Evolutionary conservation across 2,329 filamentous ascomycete genomes (phyloP).

Genomic region (Xylariaceae sp.): DNA sequence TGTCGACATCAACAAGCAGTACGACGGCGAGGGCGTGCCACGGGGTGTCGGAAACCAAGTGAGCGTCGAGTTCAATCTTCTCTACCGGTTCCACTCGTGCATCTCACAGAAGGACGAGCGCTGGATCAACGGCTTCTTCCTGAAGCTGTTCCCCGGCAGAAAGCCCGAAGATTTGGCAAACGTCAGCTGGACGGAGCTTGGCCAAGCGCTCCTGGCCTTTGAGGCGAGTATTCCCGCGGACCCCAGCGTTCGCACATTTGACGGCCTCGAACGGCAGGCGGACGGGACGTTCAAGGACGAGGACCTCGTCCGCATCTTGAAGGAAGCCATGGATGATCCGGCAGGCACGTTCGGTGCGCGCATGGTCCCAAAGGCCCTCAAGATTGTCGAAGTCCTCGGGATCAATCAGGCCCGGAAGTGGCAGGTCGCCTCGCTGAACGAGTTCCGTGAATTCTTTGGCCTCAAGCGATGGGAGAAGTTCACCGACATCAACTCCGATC

Average conservation of each 20-base stretch:
- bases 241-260: slow-evolving; percentile 44
- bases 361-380: slow-evolving; percentile 53
- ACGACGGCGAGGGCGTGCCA: slow-evolving; percentile 40
- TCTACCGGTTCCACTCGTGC: slow-evolving; percentile 61
- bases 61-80: slow-evolving; percentile 61
- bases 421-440: slow-evolving; percentile 57
- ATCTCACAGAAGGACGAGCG: slow-evolving; percentile 55
- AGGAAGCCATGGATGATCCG: slow-evolving; percentile 54
- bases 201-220: slow-evolving; percentile 28
- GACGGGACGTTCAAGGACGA: slow-evolving; percentile 52
- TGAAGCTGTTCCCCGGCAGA: slow-evolving; percentile 36
- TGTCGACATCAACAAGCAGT: slow-evolving; percentile 47
- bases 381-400: slow-evolving; percentile 56
- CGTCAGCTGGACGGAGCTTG: slow-evolving; percentile 20
- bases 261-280: slow-evolving; percentile 39
- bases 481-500: slow-evolving; percentile 52
- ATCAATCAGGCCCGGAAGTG: slow-evolving; percentile 58
- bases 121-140: slow-evolving; percentile 54
- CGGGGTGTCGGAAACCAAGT: slow-evolving; percentile 61
- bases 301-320: slow-evolving; percentile 52
- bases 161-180: slow-evolving; percentile 21
- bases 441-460: slow-evolving; percentile 59
- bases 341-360: slow-evolving; percentile 55
- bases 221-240: slow-evolving; percentile 37
- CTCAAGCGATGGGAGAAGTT: slow-evolving; percentile 53